Evolutionary conservation across 495 filamentous ascomycete genomes (phyloP).

Genomic region (Lindgomyces ingoldianus): DNA sequence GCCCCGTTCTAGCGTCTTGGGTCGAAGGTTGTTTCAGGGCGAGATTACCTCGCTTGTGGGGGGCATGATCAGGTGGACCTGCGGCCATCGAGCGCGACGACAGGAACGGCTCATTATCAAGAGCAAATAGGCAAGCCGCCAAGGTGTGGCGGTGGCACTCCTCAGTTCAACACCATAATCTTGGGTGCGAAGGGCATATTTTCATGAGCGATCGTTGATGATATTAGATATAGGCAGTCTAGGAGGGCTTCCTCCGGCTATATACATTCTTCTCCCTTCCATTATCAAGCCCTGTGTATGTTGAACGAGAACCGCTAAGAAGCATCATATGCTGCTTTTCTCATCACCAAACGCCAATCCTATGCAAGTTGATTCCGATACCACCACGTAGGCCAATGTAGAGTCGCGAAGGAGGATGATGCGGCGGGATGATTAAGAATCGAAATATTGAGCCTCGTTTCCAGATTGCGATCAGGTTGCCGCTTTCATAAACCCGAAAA

Average conservation of each 20-base stretch:
- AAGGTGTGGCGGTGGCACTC: too few relatives aligned
- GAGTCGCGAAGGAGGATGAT: neutral
- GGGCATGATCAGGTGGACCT: neutral
- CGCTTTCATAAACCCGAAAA: neutral
- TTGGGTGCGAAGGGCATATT: too few relatives aligned
- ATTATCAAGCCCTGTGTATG: conserved; percentile 8
- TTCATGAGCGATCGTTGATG: neutral
- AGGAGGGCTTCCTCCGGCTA: neutral
- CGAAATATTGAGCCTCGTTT: neutral
- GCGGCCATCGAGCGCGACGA: neutral
- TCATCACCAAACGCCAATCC: conserved; percentile 2
- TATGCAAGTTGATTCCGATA: neutral
- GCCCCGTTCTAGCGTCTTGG: too few relatives aligned
- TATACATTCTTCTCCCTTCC: conserved; percentile 6
- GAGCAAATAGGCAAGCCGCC: too few relatives aligned
- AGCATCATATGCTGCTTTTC: neutral
- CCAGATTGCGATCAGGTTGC: neutral
- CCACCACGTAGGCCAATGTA: neutral
- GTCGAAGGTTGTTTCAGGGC: neutral
- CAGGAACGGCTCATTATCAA: neutral
- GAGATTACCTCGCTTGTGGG: neutral
- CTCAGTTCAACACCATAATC: too few relatives aligned
- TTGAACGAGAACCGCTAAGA: neutral
- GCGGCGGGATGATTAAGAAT: neutral
- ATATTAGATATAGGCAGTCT: conserved; percentile 3